Conservation (phyloP, 148 eudicot genomes). For the Fagopyrum tataricum region DNA sequence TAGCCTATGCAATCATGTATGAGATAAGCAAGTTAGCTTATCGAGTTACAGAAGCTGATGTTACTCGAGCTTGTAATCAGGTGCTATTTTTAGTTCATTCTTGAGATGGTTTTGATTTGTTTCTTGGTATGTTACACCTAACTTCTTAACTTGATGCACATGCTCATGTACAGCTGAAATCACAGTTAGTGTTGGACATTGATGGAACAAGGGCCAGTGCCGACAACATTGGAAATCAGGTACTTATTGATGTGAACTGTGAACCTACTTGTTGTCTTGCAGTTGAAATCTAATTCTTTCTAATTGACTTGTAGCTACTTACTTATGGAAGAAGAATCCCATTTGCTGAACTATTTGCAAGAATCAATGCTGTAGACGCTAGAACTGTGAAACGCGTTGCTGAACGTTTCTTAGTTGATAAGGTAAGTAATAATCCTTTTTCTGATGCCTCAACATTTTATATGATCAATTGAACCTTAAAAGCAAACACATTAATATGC, state of each 20-base stretch:
- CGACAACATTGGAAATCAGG: constrained; percentile 49
- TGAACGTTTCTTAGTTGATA: constrained; percentile 52
- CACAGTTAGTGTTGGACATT: constrained; percentile 22
- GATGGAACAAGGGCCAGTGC: constrained; percentile 28
- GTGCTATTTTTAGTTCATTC: constrained; percentile 21
- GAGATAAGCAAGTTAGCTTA: constrained; percentile 70
- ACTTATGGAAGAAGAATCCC: constrained; percentile 64
- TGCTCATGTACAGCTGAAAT: constrained; percentile 32
- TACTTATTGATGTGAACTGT: constrained; percentile 10
- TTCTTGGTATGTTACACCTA: not conserved
- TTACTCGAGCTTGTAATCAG: constrained; percentile 81
- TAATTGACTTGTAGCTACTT: constrained; percentile 38
- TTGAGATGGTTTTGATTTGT: no score
- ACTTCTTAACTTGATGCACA: not conserved
- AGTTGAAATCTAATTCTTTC: not conserved
- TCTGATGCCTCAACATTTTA: not conserved
- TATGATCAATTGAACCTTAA: not conserved
- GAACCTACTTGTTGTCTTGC: not conserved
- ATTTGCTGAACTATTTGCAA: constrained; percentile 52
- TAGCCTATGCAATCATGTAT: constrained; percentile 71
- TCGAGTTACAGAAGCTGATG: constrained; percentile 73
- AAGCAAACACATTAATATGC: not conserved
- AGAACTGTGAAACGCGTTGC: constrained; percentile 53
- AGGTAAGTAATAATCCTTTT: constrained; percentile 22
- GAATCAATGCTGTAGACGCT: constrained; percentile 63